Percentiles rank a stretch among this genome's conserved stretches.
These are phyloP conservation scores for Amoeboradix gromovi DNA, from an alignment of 371 early-diverging fungal species.

Conservation along the genomic window DNA sequence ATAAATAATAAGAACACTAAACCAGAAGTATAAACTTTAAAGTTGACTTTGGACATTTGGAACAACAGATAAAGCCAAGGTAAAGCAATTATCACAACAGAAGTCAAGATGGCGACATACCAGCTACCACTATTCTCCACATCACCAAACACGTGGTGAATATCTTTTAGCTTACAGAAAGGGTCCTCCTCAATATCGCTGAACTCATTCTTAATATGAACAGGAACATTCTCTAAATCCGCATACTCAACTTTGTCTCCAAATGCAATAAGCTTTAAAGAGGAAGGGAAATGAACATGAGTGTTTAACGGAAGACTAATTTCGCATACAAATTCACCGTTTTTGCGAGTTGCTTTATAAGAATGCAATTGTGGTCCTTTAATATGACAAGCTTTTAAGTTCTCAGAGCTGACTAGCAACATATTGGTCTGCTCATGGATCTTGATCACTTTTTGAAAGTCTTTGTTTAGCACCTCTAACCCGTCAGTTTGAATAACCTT, in stretches of 20 bases:
- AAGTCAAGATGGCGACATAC: background rate
- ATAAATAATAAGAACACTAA: background rate
- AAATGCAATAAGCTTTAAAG: background rate
- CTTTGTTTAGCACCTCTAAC: background rate
- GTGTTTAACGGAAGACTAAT: background rate
- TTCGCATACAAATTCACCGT: background rate
- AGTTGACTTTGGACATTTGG: background rate
- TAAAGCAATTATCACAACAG: background rate
- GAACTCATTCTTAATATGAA: background rate
- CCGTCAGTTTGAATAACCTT: background rate
- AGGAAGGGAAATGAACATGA: background rate
- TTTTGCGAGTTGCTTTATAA: background rate
- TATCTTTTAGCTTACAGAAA: background rate
- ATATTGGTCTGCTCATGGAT: background rate
- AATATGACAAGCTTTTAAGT: background rate
- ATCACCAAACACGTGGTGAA: background rate
- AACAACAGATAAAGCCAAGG: background rate
- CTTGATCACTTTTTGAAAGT: background rate
- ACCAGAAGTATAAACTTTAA: background rate
- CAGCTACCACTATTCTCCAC: background rate
- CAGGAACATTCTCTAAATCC: background rate
- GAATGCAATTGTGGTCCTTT: background rate
- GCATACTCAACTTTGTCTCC: background rate
- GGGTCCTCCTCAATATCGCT: background rate
- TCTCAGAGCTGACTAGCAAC: background rate